A percentile compares a stretch with the other conserved stretches of the same genome.
phyloP scores from a whole-genome alignment of 1,284 basidiomycete species.

The Boletellus deceptivus region DNA sequence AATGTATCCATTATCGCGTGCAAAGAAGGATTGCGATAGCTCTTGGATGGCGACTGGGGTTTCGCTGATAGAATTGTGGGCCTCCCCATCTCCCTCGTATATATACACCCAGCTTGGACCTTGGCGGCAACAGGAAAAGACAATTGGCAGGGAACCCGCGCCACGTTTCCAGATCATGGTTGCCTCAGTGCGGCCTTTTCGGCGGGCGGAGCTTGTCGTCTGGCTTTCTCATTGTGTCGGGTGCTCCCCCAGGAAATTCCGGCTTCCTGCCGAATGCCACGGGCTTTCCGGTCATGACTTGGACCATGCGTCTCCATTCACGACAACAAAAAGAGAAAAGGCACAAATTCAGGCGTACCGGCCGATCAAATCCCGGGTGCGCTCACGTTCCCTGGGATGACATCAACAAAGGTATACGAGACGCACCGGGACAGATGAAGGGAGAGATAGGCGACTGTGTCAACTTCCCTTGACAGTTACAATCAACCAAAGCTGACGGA shows the following conservation, averaged over 20 bases:
- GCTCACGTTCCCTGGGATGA: not conserved
- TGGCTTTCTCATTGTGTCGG: conserved; percentile 17
- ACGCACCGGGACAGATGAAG: not conserved
- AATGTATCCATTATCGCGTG: conserved; percentile 21
- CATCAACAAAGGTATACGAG: not conserved
- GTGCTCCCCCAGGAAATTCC: not conserved
- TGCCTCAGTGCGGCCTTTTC: conserved; percentile 3
- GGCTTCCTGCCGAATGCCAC: not conserved
- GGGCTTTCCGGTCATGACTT: not conserved
- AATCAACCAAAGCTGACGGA: too few species aligned
- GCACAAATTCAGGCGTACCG: not conserved
- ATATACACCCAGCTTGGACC: conserved; percentile 17
- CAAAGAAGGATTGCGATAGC: conserved; percentile 2
- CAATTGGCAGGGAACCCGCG: conserved; percentile 15
- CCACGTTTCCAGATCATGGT: conserved; percentile 1
- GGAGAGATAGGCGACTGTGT: not conserved
- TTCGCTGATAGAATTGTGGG: conserved; percentile 2
- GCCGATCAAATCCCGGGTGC: not conserved
- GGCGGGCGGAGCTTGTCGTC: conserved; percentile 3
- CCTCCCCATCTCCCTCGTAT: conserved; percentile 7
- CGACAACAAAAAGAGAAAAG: conserved; percentile 19
- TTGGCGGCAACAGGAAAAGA: conserved; percentile 5
- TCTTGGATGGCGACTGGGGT: conserved; percentile 2
- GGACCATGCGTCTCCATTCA: conserved; percentile 7
- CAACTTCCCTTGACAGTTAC: too few species aligned